These are phyloP conservation scores for Aspergillus luchuensis DNA, from an alignment of 2,329 filamentous ascomycete genomes.

Conservation along the genomic window DNA sequence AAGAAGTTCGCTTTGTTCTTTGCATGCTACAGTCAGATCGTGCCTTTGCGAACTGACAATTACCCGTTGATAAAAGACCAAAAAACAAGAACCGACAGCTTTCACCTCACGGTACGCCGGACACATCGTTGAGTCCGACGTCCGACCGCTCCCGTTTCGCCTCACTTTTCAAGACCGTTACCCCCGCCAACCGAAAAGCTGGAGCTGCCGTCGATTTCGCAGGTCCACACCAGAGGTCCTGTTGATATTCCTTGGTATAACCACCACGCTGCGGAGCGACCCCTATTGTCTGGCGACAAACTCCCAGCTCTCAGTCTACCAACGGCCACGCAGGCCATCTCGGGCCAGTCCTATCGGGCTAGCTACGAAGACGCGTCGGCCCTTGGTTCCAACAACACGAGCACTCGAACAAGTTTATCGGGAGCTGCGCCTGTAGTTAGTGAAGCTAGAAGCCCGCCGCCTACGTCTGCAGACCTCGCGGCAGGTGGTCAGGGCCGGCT, in stretches of 20 bases:
- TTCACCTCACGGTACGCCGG: conserved; percentile 24
- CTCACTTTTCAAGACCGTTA: conserved; percentile 32
- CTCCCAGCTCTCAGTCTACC: conserved; percentile 71
- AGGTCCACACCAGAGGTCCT: conserved; percentile 77
- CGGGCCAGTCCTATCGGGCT: conserved; percentile 73
- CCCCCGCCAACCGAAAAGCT: conserved; percentile 74
- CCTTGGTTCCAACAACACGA: conserved; percentile 51
- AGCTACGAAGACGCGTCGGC: conserved; percentile 67
- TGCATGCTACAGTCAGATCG: conserved; percentile 12
- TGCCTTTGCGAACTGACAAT: not conserved
- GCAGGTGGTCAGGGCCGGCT: conserved; percentile 40
- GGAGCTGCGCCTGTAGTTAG: conserved; percentile 52
- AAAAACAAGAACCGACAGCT: not conserved
- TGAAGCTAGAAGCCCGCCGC: conserved; percentile 72
- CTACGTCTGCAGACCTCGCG: conserved; percentile 56
- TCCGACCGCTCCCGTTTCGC: conserved; percentile 14
- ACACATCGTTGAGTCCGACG: conserved; percentile 27
- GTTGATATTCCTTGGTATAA: conserved; percentile 72
- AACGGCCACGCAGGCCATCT: conserved; percentile 65
- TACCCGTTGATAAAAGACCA: not conserved
- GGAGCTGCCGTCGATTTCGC: conserved; percentile 86
- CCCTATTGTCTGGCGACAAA: conserved; percentile 71
- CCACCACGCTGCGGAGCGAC: conserved; percentile 65
- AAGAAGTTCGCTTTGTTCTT: not conserved
- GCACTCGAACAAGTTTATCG: conserved; percentile 59